Conservation (phyloP, 148 eudicot species). For the Vaccinium vitisidaea region DNA sequence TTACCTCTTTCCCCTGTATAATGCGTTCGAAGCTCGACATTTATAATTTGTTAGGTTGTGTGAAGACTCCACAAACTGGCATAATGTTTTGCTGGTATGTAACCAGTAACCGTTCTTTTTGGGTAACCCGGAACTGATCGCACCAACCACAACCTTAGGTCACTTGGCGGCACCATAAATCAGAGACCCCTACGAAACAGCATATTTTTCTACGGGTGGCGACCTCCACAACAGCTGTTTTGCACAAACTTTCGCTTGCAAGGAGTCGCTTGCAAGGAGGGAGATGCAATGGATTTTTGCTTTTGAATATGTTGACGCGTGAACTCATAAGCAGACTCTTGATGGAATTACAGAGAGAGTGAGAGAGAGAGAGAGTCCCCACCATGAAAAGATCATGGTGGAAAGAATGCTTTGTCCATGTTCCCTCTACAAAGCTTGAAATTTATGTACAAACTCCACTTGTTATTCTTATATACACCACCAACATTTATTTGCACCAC, state of each 20-base stretch:
- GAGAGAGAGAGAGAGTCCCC: background rate
- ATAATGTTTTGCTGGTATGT: background rate
- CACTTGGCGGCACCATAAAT: background rate
- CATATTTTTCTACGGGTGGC: no score
- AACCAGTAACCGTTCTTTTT: no score
- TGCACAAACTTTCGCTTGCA: background rate
- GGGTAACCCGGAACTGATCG: background rate
- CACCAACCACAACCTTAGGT: no score
- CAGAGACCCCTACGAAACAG: background rate
- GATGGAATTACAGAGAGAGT: background rate
- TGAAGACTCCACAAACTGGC: background rate
- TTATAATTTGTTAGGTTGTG: background rate
- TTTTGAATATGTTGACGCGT: background rate
- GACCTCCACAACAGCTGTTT: background rate
- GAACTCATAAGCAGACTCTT: background rate
- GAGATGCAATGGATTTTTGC: background rate
- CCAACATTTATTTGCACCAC: background rate
- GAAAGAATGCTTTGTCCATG: background rate
- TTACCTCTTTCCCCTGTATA: background rate
- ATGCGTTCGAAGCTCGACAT: background rate
- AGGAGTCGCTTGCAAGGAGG: background rate
- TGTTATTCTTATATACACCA: background rate
- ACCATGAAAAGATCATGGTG: background rate
- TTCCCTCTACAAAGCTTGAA: background rate
- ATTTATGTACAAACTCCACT: background rate